Base-by-base conservation (phyloP, 2,329 filamentous ascomycete genomes). In the Westerdykella sp. region DNA sequence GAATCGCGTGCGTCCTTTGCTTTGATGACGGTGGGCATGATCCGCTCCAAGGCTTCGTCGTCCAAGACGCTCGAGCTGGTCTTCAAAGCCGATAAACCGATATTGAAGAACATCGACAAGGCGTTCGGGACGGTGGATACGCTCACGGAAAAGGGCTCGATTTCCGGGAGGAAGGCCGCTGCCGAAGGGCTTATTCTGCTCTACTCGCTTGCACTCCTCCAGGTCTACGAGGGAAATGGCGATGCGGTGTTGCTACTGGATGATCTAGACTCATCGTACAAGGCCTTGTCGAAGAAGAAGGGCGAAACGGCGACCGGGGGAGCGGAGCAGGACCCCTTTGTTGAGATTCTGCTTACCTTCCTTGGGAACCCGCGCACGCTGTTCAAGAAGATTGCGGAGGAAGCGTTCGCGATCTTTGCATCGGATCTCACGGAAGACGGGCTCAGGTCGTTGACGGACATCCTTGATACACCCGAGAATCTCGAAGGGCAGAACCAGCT, bases 341-440 rank as follows among this genome's bases (percentile, higher is more conserved):
- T 96, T 2, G 93, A 97, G 59, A 85, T 97, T 40, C 69, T 98
- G 6, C 73, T 97, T n/a, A 87, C 87, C 41, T 88, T 97, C 69
- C 79, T 94, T 2, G 87, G 89, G 0, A 87, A 88, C 48, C 86
- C 84, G 3, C 95, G 90, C 1, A 80, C 83, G 9, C 73, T 97
- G 40, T 86, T 95, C 72, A 81, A 88, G 23, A 87, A 90, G 55
- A 83, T 94, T 41, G 87, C 88, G 5, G 83, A 91, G 60, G 85
- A 93, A 57, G 89, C 95, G 0, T 97, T 97, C 62, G 79, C 83
- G 18, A 81, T 84, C 1, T 95, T 95, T 62, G 84, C 87, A 3
- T 70, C 79, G 12, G 79, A 87, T 42, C 78, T 97, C 46, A 88
- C 84, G 1, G 73, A 76, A 5, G 79, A 84, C 43, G 87, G 87